phyloP scores from a whole-genome alignment of 805 yeast species.

The Debaryomyces tyrocola region DNA sequence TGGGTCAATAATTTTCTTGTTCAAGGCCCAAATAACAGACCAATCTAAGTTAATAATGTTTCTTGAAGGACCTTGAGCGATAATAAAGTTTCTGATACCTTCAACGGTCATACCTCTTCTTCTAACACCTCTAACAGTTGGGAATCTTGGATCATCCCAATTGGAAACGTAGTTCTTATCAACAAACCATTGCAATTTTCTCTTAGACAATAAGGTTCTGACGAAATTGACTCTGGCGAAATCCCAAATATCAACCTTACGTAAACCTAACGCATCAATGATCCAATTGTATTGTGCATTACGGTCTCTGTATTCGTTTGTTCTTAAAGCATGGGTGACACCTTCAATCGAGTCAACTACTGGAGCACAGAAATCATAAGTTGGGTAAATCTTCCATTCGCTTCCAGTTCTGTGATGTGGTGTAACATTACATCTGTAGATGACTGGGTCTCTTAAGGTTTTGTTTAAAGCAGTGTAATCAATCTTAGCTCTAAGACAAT shows the following conservation, averaged over 20 bases:
- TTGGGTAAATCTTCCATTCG: conserved; percentile 95
- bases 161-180: conserved; percentile 82
- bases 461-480: conserved; percentile 90
- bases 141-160: conserved; percentile 99
- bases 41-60: conserved; percentile 96
- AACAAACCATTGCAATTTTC: conserved; percentile 99
- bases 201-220: conserved; percentile 91
- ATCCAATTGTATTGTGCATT: conserved; percentile 98
- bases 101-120: conserved; percentile 99
- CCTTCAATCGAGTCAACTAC: conserved; percentile 95
- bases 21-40: conserved; percentile 96
- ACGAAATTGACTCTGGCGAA: conserved; percentile 96
- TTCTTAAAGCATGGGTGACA: conserved; percentile 96
- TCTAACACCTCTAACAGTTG: conserved; percentile 98
- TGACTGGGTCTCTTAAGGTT: conserved; percentile 96
- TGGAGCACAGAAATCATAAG: conserved; percentile 98
- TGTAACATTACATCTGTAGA: conserved; percentile 94
- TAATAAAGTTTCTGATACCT: conserved; percentile 90
- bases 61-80: conserved; percentile 97
- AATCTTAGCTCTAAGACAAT: conserved; percentile 96
- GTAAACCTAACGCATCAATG: conserved; percentile 72
- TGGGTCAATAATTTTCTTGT: conserved; percentile 97
- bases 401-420: conserved; percentile 98
- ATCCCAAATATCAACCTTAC: conserved; percentile 97
- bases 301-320: conserved; percentile 98